Percentiles rank a stretch among this genome's conserved stretches.
Evolutionary conservation across 2,329 filamentous ascomycete species (phyloP).

Genomic region (Remersonia thermophila): DNA sequence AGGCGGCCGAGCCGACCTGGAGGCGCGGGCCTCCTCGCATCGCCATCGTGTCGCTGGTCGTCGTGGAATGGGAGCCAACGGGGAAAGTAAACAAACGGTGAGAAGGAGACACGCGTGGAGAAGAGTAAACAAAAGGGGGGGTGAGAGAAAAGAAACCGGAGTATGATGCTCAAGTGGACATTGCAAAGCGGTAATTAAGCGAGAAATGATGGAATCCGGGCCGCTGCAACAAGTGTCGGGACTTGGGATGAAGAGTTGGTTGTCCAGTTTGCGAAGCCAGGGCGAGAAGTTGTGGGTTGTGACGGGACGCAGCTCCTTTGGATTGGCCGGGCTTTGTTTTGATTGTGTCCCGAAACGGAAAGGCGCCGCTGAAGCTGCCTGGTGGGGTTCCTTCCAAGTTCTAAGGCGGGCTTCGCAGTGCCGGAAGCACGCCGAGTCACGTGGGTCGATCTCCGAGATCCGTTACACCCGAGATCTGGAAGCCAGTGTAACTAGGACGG

Average conservation of each 20-base stretch:
- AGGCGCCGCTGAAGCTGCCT: constrained; percentile 8
- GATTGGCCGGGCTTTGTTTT: constrained; percentile 17
- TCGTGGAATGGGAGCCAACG: not conserved
- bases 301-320: constrained; percentile 3
- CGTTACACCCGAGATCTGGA: not conserved
- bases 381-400: constrained; percentile 10
- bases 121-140: not conserved
- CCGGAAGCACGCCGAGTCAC: constrained; percentile 13
- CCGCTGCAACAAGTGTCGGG: too few relatives aligned
- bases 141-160: not conserved
- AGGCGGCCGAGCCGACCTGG: constrained; percentile 69
- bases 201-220: not conserved
- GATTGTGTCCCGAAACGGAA: constrained; percentile 17
- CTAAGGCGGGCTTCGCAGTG: not conserved
- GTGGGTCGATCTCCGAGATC: constrained; percentile 6
- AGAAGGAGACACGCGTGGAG: constrained; percentile 1
- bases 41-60: constrained; percentile 21
- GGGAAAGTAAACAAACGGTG: constrained; percentile 7
- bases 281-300: constrained; percentile 14
- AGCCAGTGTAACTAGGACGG: constrained; percentile 1
- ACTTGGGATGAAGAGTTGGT: not conserved
- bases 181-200: not conserved
- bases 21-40: constrained; percentile 44
- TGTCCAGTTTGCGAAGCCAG: constrained; percentile 10
- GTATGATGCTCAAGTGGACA: not conserved